Evolutionary conservation across 2,329 filamentous ascomycete species (phyloP), one percentile per base, ranked within the genome.

Genomic region (Fusarium armeniacum): DNA sequence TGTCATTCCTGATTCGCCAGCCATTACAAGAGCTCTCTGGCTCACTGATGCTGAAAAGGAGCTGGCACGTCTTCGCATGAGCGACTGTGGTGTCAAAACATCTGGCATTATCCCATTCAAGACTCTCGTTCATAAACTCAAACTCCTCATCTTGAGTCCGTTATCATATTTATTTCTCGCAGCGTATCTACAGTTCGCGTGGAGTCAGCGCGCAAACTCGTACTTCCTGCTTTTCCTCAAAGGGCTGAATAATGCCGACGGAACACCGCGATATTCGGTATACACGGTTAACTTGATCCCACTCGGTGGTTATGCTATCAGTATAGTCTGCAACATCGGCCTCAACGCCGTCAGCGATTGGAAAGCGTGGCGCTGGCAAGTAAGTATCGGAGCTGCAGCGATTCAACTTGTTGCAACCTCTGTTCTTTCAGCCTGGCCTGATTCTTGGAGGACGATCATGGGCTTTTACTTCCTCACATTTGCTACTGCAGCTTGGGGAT

Each of bases 241-340:
- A 69, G 78, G 43, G 65, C 81, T 59, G 1, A 59, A 59, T 16
- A 58, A 67, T 0, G 36, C 61, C 0, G 33, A 67, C 16, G 72
- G 72, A 24, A 58, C 61, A 6, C 65, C 70, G 1, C 72, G 62
- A 26, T 82, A 72, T 46, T 77, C 63, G 36, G 76, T 71, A 52
- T 78, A 70, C 33, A 81, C 87, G 8, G 86, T 88, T 52, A 87
- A 86, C 53, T 82, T 83, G 18, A 84, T 85, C 40, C 84, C 84
- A 0, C 82, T 84, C 0, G 80, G 80, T 0, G 82, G 77, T 3
- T 80, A 77, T 24, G 77, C 69, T 6, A 68, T 78, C 7, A 76
- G 78, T 32, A 70, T 88, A 2, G 78, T 87, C 6, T 82, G 82
- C 10, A 89, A 75, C 79, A 20, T 88, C 83, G 68, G 87, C 81